Evolutionary conservation across 768 basidiomycete genomes (phyloP).

Genomic region (Kwoniella dendrophila): DNA sequence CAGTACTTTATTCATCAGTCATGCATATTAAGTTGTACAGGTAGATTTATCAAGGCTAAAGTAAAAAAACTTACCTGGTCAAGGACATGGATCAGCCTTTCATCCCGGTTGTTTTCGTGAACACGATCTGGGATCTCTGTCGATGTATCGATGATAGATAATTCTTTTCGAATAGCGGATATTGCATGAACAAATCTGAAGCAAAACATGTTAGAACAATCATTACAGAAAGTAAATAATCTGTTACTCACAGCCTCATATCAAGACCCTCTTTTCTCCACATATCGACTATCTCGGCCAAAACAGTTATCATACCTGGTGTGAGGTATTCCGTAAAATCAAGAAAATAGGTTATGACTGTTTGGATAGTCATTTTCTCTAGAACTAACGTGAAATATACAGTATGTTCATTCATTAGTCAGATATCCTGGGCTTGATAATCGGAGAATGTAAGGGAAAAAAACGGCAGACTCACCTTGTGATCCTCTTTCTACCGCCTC

Average conservation of each 20-base stretch:
- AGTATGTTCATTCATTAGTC: not conserved
- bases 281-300: slow-evolving; percentile 14
- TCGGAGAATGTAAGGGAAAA: too few relatives aligned
- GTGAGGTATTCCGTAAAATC: slow-evolving; percentile 21
- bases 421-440: not conserved
- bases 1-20: not conserved
- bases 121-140: not conserved
- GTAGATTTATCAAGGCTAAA: not conserved
- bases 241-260: slow-evolving; percentile 17
- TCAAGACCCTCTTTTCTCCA: slow-evolving; percentile 20
- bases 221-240: not conserved
- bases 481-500: slow-evolving; percentile 1
- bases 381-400: not conserved
- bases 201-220: not conserved
- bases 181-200: slow-evolving; percentile 13
- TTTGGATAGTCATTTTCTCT: slow-evolving; percentile 3
- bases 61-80: slow-evolving; percentile 24
- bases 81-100: slow-evolving; percentile 17
- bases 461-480: slow-evolving; percentile 5
- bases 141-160: slow-evolving; percentile 10
- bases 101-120: slow-evolving; percentile 1
- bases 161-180: slow-evolving; percentile 13
- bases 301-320: slow-evolving; percentile 10
- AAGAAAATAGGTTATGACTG: slow-evolving; percentile 1
- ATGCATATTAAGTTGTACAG: not conserved